Conservation (phyloP, 1,139 yeast species). For the Lodderomyces margitis region DNA sequence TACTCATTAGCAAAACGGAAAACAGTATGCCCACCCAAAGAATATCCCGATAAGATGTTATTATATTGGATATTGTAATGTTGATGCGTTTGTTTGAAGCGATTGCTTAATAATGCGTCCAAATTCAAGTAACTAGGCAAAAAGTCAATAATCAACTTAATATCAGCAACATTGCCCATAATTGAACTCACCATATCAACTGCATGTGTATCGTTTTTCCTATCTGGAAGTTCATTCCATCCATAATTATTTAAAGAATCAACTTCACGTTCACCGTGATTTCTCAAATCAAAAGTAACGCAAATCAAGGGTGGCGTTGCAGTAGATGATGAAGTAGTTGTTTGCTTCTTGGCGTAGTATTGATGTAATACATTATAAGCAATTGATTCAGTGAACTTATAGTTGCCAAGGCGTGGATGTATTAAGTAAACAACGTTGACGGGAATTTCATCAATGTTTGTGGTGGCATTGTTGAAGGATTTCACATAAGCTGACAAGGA, state of each 20-base stretch:
- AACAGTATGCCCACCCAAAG: conserved; percentile 61
- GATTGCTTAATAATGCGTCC: conserved; percentile 26
- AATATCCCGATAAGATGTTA: conserved; percentile 51
- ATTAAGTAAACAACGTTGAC: conserved; percentile 38
- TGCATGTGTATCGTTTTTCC: conserved; percentile 53
- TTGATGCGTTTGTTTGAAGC: conserved; percentile 20
- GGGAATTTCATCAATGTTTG: conserved; percentile 25
- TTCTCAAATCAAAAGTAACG: conserved; percentile 57
- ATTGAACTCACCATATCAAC: conserved; percentile 52
- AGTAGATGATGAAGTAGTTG: conserved; percentile 13
- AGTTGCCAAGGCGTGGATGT: conserved; percentile 37
- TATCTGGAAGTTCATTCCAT: too few relatives aligned
- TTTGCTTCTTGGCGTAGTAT: conserved; percentile 20
- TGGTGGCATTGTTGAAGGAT: conserved; percentile 10
- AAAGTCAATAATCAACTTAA: conserved; percentile 45
- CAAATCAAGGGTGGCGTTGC: conserved; percentile 46
- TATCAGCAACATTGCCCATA: conserved; percentile 51
- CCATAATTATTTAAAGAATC: conserved; percentile 33
- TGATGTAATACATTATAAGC: conserved; percentile 31
- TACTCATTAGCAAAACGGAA: conserved; percentile 45
- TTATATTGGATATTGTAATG: conserved; percentile 19
- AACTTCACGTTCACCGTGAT: conserved; percentile 55
- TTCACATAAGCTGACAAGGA: conserved; percentile 26
- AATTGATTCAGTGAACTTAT: conserved; percentile 29
- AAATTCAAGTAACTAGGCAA: conserved; percentile 46